Percentiles rank a stretch among this genome's conserved stretches.
These are phyloP conservation scores for Mycena rebaudengoi DNA, from an alignment of 768 basidiomycete genomes.

Conservation along the genomic window DNA sequence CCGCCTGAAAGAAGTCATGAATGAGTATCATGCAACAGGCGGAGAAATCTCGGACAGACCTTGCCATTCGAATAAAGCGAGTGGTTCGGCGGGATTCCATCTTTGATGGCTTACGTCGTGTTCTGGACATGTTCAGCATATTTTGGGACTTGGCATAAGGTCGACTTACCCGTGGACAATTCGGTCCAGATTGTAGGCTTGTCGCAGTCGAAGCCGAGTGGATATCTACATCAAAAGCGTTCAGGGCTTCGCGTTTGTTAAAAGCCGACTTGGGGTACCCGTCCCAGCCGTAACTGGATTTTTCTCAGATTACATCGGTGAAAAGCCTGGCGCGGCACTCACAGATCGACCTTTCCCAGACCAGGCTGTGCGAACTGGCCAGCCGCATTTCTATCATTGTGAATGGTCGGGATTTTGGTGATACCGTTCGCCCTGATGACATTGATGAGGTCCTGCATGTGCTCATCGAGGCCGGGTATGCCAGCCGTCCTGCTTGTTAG, in stretches of 20 bases:
- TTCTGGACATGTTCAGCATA: conserved; percentile 24
- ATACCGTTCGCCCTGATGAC: conserved; percentile 45
- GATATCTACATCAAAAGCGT: conserved; percentile 50
- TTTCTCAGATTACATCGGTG: too few species aligned
- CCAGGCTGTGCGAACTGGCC: conserved; percentile 41
- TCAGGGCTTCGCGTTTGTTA: background rate
- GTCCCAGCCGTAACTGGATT: conserved; percentile 56
- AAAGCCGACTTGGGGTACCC: conserved; percentile 24
- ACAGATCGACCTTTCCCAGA: conserved; percentile 47
- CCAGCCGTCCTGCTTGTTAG: conserved; percentile 34
- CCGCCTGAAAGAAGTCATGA: conserved; percentile 27
- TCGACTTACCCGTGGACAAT: conserved; percentile 40
- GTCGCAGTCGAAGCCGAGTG: conserved; percentile 73
- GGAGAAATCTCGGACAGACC: conserved; percentile 23
- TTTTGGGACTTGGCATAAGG: background rate
- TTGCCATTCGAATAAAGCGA: conserved; percentile 50
- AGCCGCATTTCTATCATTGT: conserved; percentile 42
- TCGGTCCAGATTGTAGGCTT: conserved; percentile 63
- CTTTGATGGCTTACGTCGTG: conserved; percentile 41
- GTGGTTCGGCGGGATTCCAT: conserved; percentile 45
- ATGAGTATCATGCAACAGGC: too few species aligned
- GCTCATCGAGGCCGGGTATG: conserved; percentile 44
- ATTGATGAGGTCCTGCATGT: conserved; percentile 55
- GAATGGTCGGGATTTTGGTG: conserved; percentile 46
- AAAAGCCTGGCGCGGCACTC: too few species aligned